phyloP scores from a whole-genome alignment of 352 stramenopile genomes.

The Phytophthora sp. region DNA sequence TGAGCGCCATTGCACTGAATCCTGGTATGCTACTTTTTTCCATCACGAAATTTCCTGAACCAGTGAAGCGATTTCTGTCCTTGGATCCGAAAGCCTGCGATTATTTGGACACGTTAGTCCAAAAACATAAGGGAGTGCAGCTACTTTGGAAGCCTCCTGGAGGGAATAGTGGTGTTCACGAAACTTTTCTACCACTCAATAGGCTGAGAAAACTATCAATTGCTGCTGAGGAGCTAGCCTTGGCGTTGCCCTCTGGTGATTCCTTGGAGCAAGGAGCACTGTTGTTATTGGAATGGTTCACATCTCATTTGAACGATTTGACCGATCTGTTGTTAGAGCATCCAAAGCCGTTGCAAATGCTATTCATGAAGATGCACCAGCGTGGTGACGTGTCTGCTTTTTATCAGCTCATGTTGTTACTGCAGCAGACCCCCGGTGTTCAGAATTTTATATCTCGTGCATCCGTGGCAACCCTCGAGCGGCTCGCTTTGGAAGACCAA shows the following conservation, averaged over 20 bases:
- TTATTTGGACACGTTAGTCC: constrained; percentile 52
- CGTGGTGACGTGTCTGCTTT: constrained; percentile 54
- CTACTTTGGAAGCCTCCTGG: constrained; percentile 55
- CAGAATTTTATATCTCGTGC: constrained; percentile 65
- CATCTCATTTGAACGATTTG: constrained; percentile 57
- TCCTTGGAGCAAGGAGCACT: constrained; percentile 23
- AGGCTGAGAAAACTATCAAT: constrained; percentile 14
- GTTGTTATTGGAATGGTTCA: constrained; percentile 68
- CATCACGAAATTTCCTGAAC: constrained; percentile 69
- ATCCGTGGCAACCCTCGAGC: constrained; percentile 55
- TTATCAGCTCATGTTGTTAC: constrained; percentile 67
- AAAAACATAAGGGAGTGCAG: constrained; percentile 62
- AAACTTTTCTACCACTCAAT: constrained; percentile 7
- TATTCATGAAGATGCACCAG: constrained; percentile 72
- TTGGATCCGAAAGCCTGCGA: constrained; percentile 65
- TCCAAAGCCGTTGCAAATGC: constrained; percentile 59
- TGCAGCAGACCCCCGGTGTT: constrained; percentile 64
- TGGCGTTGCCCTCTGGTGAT: constrained; percentile 9
- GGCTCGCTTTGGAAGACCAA: constrained; percentile 66
- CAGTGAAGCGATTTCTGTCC: constrained; percentile 72
- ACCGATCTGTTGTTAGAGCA: constrained; percentile 55
- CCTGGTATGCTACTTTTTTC: constrained; percentile 73
- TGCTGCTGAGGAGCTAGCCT: constrained; percentile 20
- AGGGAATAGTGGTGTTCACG: constrained; percentile 1
- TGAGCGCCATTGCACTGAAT: constrained; percentile 64